Evolutionary conservation across 352 stramenopile genomes (phyloP).

Genomic region (Hyaloperonospora brassicae): DNA sequence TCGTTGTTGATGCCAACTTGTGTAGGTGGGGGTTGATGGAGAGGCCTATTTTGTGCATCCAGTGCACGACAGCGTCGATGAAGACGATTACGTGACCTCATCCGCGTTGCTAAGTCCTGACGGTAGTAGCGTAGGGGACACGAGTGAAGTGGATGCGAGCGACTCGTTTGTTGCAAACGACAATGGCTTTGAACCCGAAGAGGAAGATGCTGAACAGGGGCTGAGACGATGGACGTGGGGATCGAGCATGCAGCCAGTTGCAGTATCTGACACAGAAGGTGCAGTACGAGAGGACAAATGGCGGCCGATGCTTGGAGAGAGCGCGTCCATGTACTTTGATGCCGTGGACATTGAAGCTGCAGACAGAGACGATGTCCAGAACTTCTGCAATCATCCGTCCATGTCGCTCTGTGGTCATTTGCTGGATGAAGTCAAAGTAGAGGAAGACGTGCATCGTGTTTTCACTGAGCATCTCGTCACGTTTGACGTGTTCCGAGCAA

Average conservation of each 20-base stretch:
- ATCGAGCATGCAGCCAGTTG: constrained; percentile 41
- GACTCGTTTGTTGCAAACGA: constrained; percentile 11
- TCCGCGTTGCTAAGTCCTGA: constrained; percentile 45
- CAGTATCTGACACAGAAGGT: constrained; percentile 17
- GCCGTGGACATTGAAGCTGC: constrained; percentile 43
- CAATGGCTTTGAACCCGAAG: constrained; percentile 13
- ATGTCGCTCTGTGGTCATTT: constrained; percentile 75
- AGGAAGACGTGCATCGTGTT: constrained; percentile 42
- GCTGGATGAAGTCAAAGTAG: constrained; percentile 29
- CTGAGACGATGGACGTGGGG: constrained; percentile 47
- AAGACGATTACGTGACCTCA: constrained; percentile 61
- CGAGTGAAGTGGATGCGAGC: constrained; percentile 9
- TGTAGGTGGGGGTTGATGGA: constrained; percentile 45
- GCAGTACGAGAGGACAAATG: not conserved
- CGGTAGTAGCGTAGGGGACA: constrained; percentile 13
- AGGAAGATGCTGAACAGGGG: constrained; percentile 14
- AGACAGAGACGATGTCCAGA: constrained; percentile 1
- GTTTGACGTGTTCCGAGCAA: constrained; percentile 50
- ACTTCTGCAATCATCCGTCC: constrained; percentile 37
- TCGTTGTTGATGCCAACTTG: not conserved
- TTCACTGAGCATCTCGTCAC: constrained; percentile 65
- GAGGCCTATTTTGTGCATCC: constrained; percentile 75
- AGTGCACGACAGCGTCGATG: constrained; percentile 44
- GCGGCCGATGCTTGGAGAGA: constrained; percentile 51
- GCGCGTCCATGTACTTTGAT: constrained; percentile 71